Evolutionary conservation across 2,329 filamentous ascomycete species (phyloP).

Genomic region (Ceratocystis lukuohia): DNA sequence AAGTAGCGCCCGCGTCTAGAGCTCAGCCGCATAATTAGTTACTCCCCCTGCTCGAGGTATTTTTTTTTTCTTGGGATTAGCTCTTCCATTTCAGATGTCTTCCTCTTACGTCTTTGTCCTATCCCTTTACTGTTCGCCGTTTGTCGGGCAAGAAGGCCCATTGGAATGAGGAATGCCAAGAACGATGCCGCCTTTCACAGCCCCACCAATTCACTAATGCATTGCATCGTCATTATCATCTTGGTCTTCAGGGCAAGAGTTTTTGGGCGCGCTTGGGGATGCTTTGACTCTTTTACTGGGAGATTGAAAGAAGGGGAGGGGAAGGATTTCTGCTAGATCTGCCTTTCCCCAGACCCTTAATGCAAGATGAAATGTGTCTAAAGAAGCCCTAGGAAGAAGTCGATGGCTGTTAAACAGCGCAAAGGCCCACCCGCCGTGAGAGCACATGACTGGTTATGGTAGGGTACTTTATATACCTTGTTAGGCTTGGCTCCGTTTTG

Average conservation of each 20-base stretch:
- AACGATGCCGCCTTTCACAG: neutral
- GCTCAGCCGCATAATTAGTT: neutral
- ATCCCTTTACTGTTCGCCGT: neutral
- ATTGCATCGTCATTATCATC: conserved; percentile 2
- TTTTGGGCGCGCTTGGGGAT: neutral
- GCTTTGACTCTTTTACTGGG: neutral
- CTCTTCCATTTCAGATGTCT: neutral
- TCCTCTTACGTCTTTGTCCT: neutral
- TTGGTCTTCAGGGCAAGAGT: neutral
- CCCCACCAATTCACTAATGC: neutral
- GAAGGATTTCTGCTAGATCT: neutral
- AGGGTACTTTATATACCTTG: too few species aligned
- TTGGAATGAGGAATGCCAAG: conserved; percentile 4
- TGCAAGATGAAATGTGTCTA: neutral
- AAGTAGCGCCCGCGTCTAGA: neutral
- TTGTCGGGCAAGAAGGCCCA: neutral
- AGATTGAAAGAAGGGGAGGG: neutral
- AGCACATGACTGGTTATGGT: neutral
- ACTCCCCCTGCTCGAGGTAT: neutral
- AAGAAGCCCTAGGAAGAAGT: neutral
- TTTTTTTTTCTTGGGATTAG: neutral
- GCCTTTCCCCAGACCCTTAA: neutral
- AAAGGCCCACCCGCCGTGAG: neutral
- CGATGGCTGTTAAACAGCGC: neutral
- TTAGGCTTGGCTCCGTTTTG: neutral